Evolutionary conservation across 2,329 filamentous ascomycete species (phyloP).

Genomic region (Fusarium albosuccineum): DNA sequence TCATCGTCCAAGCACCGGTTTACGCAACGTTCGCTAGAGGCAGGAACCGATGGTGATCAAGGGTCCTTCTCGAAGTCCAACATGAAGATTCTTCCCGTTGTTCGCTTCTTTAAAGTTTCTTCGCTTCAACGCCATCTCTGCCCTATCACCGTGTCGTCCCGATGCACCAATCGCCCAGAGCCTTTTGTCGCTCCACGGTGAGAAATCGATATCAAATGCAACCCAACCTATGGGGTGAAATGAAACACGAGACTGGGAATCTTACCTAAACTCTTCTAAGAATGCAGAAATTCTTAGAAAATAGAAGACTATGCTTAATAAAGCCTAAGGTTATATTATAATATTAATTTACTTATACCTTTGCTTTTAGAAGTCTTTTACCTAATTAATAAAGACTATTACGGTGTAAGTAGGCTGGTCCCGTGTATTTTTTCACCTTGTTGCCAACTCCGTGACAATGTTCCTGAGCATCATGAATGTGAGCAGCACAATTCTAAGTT

Average conservation of each 20-base stretch:
- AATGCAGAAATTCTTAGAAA: too few species aligned
- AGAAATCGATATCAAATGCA: neutral
- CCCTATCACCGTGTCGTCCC: neutral
- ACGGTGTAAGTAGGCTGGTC: too few species aligned
- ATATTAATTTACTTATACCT: too few species aligned
- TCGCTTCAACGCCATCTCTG: neutral
- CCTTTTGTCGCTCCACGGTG: neutral
- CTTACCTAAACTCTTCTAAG: too few species aligned
- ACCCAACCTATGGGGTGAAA: too few species aligned
- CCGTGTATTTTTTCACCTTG: too few species aligned
- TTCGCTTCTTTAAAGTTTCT: neutral
- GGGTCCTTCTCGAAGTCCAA: constrained; percentile 2
- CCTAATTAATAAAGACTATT: too few species aligned
- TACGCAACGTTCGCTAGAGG: neutral
- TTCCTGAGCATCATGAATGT: constrained; percentile 39
- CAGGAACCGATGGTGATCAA: constrained; percentile 4
- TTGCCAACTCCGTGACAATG: constrained; percentile 27
- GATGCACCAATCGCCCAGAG: neutral
- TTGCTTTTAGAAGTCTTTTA: too few species aligned
- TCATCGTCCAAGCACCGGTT: constrained; percentile 25
- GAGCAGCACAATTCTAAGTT: neutral
- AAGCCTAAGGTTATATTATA: too few species aligned
- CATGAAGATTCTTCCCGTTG: neutral
- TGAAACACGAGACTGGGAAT: too few species aligned
- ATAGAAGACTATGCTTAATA: too few species aligned